Evolutionary conservation across 2,329 filamentous ascomycete species (phyloP).

Genomic region (Fusarium caatingaense): DNA sequence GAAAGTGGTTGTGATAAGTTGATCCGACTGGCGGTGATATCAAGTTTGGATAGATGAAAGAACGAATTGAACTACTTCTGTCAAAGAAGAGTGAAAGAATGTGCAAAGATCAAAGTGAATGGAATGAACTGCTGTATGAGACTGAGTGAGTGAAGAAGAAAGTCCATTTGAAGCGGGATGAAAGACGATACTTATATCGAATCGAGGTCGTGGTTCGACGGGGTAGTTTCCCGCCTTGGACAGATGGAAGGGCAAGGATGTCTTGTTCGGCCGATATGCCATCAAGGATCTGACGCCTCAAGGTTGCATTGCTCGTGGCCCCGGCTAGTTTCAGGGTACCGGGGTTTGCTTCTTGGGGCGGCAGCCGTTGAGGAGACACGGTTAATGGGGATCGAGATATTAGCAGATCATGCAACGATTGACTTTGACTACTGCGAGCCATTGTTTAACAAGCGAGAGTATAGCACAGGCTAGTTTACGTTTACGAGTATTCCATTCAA

Average conservation of each 20-base stretch:
- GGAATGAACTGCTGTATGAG: conserved; percentile 46
- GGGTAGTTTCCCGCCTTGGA: conserved; percentile 23
- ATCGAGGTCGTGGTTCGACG: conserved; percentile 21
- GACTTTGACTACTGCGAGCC: neutral
- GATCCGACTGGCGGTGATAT: conserved; percentile 42
- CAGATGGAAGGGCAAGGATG: conserved; percentile 19
- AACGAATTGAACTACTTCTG: conserved; percentile 48
- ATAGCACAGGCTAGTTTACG: neutral
- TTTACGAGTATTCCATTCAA: neutral
- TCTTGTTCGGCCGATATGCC: conserved; percentile 29
- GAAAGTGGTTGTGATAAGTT: conserved; percentile 14
- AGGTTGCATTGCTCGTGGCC: conserved; percentile 31
- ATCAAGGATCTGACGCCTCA: conserved; percentile 27
- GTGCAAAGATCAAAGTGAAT: conserved; percentile 46
- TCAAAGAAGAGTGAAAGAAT: conserved; percentile 48
- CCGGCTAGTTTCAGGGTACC: conserved; percentile 36
- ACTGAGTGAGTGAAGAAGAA: conserved; percentile 34
- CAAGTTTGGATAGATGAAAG: conserved; percentile 10
- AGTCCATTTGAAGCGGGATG: neutral
- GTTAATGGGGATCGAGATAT: conserved; percentile 7
- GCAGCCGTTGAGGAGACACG: neutral
- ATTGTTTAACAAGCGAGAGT: neutral
- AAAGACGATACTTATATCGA: conserved; percentile 37
- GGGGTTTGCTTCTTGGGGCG: neutral
- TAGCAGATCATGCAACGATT: conserved; percentile 27